These are phyloP conservation scores for Globisporangium sylvaticum DNA, from an alignment of 352 stramenopile species.

Conservation along the genomic window DNA sequence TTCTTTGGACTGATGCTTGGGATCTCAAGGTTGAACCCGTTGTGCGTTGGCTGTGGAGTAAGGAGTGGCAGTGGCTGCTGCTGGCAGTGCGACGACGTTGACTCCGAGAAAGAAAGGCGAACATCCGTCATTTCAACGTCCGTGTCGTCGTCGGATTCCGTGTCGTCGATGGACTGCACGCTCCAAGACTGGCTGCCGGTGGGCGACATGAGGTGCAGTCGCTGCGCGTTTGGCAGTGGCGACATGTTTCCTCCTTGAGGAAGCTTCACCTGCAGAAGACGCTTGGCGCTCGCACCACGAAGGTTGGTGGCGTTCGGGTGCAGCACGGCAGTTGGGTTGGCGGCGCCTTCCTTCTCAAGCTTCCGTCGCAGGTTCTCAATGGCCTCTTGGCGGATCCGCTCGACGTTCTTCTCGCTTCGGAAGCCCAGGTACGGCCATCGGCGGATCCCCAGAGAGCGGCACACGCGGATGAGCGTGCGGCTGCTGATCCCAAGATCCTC, in stretches of 20 bases:
- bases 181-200: slow-evolving; percentile 3
- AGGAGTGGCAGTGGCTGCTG: slow-evolving; percentile 22
- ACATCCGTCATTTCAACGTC: slow-evolving; percentile 12
- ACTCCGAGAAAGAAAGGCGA: neutral
- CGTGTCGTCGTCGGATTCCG: slow-evolving; percentile 11
- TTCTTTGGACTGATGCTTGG: slow-evolving; percentile 41
- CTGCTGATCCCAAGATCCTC: slow-evolving; percentile 74
- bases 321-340: slow-evolving; percentile 29
- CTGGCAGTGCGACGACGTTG: neutral
- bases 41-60: slow-evolving; percentile 34
- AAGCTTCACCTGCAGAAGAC: slow-evolving; percentile 62
- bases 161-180: slow-evolving; percentile 12
- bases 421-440: slow-evolving; percentile 80
- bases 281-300: slow-evolving; percentile 67
- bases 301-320: slow-evolving; percentile 45
- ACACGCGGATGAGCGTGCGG: slow-evolving; percentile 74
- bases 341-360: slow-evolving; percentile 46
- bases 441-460: slow-evolving; percentile 68
- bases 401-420: slow-evolving; percentile 75
- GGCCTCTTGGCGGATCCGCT: slow-evolving; percentile 69
- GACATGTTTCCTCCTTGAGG: slow-evolving; percentile 25
- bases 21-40: slow-evolving; percentile 52
- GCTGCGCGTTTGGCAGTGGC: slow-evolving; percentile 4
- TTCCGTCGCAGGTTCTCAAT: slow-evolving; percentile 75
- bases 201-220: slow-evolving; percentile 5